Evolutionary conservation across 805 yeast genomes (phyloP), one percentile per base, ranked within the genome.

Genomic region (Ogataea sp.): DNA sequence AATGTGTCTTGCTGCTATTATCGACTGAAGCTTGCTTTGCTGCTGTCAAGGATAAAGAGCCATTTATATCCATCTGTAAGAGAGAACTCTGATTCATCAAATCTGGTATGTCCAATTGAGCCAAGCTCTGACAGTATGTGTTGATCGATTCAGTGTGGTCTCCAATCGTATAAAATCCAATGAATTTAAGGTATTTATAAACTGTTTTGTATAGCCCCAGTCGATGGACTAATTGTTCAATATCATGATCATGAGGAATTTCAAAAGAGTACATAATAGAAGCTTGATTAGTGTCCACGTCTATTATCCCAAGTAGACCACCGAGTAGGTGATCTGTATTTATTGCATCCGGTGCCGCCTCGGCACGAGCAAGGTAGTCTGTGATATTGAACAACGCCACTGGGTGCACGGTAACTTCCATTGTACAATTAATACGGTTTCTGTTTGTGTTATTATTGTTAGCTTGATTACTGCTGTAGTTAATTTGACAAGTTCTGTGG

Each of bases 361-460:
- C 18, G 3, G 21, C 21, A 30, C 33, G 33, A 7, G 26, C 9
- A 6, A 17, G 9, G 5, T 6, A 23, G 25, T 33, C 36, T n/a
- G 36, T 9, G 11, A 35, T 35, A 11, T 23, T 23, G 16, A 35
- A 35, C 24, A 35, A 28, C 8, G 26, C 11, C 5, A 28, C 25
- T 7, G 38, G 38, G 20, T 35, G 38, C 16, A 35, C 24, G 6
- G n/a, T n/a, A 3, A 20, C 38, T 9, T 20, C 20, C 38, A 34
- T n/a, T n/a, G n/a, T n/a, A n/a, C n/a, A n/a, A n/a, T n/a, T n/a
- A n/a, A n/a, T n/a, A n/a, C n/a, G n/a, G n/a, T n/a, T n/a, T n/a
- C n/a, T n/a, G n/a, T n/a, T n/a, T n/a, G n/a, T n/a, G n/a, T n/a
- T n/a, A n/a, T n/a, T n/a, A n/a, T n/a, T n/a, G n/a, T n/a, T n/a